Evolutionary conservation across 495 filamentous ascomycete species (phyloP).

Genomic region (Aspergillus indologenus): DNA sequence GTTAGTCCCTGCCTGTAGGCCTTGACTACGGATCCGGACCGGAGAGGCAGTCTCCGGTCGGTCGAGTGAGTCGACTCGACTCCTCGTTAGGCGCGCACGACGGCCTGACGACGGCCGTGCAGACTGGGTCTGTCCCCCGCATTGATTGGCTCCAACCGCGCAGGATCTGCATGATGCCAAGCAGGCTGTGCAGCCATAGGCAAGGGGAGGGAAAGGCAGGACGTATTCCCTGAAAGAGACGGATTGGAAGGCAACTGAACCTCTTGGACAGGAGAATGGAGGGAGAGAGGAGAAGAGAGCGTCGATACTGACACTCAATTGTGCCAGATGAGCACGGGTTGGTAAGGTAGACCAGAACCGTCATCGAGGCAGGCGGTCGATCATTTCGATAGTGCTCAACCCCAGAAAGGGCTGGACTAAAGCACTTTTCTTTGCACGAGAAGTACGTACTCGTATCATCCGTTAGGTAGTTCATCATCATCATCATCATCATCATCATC

Average conservation of each 20-base stretch:
- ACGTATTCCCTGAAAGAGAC: neutral
- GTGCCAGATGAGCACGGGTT: neutral
- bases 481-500: too few relatives aligned
- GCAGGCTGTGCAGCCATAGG: conserved; percentile 22
- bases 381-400: neutral
- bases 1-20: neutral
- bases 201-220: conserved; percentile 12
- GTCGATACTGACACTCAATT: neutral
- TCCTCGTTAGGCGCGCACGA: conserved; percentile 17
- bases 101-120: conserved; percentile 21
- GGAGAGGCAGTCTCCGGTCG: conserved; percentile 10
- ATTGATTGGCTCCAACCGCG: conserved; percentile 12
- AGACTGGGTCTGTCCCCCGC: conserved; percentile 2
- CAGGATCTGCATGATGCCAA: conserved; percentile 27
- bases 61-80: neutral
- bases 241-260: too few relatives aligned
- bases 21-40: neutral
- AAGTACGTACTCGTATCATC: too few relatives aligned
- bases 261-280: too few relatives aligned
- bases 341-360: too few relatives aligned
- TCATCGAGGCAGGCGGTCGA: too few relatives aligned
- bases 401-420: neutral
- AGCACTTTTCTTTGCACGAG: neutral
- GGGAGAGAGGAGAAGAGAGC: neutral
- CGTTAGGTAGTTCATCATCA: too few relatives aligned